Base-by-base conservation (phyloP, 441 rosid species). In the Corymbia citriodora region DNA sequence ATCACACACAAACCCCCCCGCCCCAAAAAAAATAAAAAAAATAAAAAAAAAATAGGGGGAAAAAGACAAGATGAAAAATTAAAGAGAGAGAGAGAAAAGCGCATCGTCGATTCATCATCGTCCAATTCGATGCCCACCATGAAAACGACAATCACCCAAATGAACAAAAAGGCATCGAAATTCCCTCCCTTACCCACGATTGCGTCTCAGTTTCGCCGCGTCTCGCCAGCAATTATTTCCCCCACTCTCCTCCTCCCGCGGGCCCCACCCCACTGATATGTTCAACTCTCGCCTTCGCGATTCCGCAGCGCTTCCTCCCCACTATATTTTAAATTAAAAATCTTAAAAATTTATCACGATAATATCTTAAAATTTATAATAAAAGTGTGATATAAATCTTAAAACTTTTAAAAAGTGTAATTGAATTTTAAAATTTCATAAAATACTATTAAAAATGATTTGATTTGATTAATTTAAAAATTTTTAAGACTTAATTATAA, bases 1-100 rank as follows among this genome's bases (percentile, higher is more conserved):
- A 93, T 93, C 94, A 89, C 89, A 31, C 89, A 3, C 45, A 40
- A 40, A 40, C 57, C n/a, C 83, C 7, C 9, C 7, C 49, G 33
- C 33, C 33, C 33, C 33, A 33, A 82, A 29, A 59, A 55, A 27
- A 79, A 88, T n/a, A n/a, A n/a, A n/a, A n/a, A n/a, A n/a, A 18
- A 74, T 8, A 21, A 18, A 40, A 9, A 2, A 53, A 49, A 63
- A 57, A 50, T 52, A 57, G 81, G 19, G 40, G 52, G 5, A 1
- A 45, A 52, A 89, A 89, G 18, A 88, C 9, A 45, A 12, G 13
- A 50, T 50, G 3, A 25, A 55, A 19, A 83, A 85, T 25, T 3
- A 3, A 9, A 3, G n/a, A 23, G 21, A n/a, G n/a, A 33, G 50
- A 29, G 16, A 17, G 88, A 54, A 87, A 31, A 23, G 88, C 65